Evolutionary conservation across 257 asterid species (phyloP).

Genomic region (Capsicum pubescens): DNA sequence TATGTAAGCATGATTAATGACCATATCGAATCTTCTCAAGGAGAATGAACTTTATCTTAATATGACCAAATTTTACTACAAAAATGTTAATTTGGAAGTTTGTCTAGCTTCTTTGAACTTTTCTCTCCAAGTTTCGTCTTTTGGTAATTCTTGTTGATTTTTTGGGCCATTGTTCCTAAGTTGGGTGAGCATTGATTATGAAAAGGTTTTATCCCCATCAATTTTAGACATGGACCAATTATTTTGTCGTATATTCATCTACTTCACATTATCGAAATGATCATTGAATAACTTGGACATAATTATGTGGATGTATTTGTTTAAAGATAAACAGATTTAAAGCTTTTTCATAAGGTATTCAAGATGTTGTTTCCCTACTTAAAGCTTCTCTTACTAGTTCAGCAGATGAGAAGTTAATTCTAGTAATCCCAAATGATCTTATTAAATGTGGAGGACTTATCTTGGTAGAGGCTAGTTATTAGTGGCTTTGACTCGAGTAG

Average conservation of each 20-base stretch:
- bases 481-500: background rate
- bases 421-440: background rate
- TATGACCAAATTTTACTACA: background rate
- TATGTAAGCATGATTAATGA: background rate
- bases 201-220: constrained; percentile 15
- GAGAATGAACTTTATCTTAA: background rate
- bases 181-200: background rate
- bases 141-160: background rate
- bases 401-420: background rate
- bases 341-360: background rate
- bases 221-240: background rate
- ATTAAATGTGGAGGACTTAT: background rate
- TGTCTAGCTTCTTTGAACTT: constrained; percentile 14
- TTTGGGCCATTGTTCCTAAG: background rate
- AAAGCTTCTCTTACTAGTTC: background rate
- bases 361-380: background rate
- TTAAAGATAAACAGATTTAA: background rate
- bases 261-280: background rate
- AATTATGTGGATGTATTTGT: background rate
- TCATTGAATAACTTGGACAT: background rate
- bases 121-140: background rate
- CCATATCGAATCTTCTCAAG: background rate
- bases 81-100: background rate
- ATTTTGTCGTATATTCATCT: background rate
- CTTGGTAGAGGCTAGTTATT: constrained; percentile 7